Conservation (phyloP, 768 basidiomycete species). For the Termitomyces sp. region DNA sequence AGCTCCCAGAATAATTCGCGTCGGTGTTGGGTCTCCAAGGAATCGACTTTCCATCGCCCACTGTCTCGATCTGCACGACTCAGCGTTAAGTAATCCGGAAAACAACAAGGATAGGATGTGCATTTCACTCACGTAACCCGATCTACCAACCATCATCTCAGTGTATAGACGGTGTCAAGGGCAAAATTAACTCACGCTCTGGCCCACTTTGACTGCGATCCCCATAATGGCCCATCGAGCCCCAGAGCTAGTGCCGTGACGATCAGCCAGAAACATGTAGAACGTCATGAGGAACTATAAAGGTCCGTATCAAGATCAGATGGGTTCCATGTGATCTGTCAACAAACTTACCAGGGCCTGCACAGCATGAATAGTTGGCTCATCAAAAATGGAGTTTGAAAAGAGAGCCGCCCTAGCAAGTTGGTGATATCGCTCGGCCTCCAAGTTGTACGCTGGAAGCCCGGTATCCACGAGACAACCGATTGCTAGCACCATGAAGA, state of each 20-base stretch:
- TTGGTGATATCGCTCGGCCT: slow-evolving; percentile 71
- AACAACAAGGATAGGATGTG: slow-evolving; percentile 8
- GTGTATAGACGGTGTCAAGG: slow-evolving; percentile 10
- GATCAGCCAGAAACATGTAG: slow-evolving; percentile 67
- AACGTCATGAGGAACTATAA: slow-evolving; percentile 66
- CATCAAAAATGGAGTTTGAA: slow-evolving; percentile 62
- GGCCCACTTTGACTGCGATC: slow-evolving; percentile 65
- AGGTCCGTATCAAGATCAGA: slow-evolving; percentile 9
- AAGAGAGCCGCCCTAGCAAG: slow-evolving; percentile 65
- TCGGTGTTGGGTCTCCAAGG: slow-evolving; percentile 56
- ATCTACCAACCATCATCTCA: slow-evolving; percentile 40
- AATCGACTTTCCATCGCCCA: slow-evolving; percentile 64
- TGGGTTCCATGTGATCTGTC: slow-evolving; percentile 12
- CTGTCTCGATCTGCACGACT: slow-evolving; percentile 59
- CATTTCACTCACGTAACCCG: slow-evolving; percentile 56
- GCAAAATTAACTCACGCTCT: slow-evolving; percentile 52
- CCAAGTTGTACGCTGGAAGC: slow-evolving; percentile 57
- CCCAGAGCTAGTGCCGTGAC: slow-evolving; percentile 64
- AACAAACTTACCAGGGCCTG: slow-evolving; percentile 56
- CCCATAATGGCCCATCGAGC: slow-evolving; percentile 70
- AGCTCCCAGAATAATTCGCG: slow-evolving; percentile 71
- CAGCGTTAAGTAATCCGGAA: slow-evolving; percentile 3
- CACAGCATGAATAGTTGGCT: slow-evolving; percentile 65
- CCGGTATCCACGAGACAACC: slow-evolving; percentile 61
- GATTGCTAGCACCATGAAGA: slow-evolving; percentile 68